Conservation (phyloP, 768 basidiomycete species). For the Leccinum sublutescens region DNA sequence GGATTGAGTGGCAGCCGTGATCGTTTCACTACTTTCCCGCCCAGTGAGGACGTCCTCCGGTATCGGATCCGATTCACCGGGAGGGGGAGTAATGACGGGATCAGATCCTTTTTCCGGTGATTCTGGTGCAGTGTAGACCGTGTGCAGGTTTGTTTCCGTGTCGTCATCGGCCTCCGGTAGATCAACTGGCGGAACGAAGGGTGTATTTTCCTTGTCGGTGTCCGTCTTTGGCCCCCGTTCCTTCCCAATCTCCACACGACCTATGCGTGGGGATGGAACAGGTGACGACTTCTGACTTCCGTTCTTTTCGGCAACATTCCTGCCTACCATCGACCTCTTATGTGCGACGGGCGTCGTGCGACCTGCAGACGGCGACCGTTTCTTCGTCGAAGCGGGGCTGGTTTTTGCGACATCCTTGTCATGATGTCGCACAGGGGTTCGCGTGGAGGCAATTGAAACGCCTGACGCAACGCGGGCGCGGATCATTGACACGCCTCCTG, state of each 20-base stretch:
- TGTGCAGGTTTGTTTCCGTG: conserved; percentile 26
- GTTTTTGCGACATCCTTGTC: conserved; percentile 22
- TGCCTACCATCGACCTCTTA: conserved; percentile 18
- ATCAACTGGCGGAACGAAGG: conserved; percentile 28
- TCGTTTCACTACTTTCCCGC: conserved; percentile 27
- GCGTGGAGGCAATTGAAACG: conserved; percentile 26
- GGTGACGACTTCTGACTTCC: conserved; percentile 14
- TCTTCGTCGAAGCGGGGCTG: conserved; percentile 21
- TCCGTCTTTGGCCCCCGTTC: conserved; percentile 40
- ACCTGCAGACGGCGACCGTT: conserved; percentile 23
- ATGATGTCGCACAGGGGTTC: conserved; percentile 23
- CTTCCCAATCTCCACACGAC: conserved; percentile 19
- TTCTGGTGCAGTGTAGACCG: conserved; percentile 24
- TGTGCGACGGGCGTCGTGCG: conserved; percentile 23
- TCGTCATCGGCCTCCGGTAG: conserved; percentile 38
- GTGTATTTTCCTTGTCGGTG: conserved; percentile 18
- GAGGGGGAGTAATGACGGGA: conserved; percentile 7
- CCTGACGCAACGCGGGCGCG: conserved; percentile 28
- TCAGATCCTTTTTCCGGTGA: conserved; percentile 8
- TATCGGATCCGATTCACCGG: conserved; percentile 13
- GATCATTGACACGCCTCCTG: conserved; percentile 6
- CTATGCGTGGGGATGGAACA: conserved; percentile 16
- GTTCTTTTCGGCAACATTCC: conserved; percentile 13
- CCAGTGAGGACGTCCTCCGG: conserved; percentile 22
- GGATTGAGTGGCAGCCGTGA: conserved; percentile 22